phyloP scores from a whole-genome alignment of 1,284 basidiomycete genomes.

The Heterobasidion irregulare region DNA sequence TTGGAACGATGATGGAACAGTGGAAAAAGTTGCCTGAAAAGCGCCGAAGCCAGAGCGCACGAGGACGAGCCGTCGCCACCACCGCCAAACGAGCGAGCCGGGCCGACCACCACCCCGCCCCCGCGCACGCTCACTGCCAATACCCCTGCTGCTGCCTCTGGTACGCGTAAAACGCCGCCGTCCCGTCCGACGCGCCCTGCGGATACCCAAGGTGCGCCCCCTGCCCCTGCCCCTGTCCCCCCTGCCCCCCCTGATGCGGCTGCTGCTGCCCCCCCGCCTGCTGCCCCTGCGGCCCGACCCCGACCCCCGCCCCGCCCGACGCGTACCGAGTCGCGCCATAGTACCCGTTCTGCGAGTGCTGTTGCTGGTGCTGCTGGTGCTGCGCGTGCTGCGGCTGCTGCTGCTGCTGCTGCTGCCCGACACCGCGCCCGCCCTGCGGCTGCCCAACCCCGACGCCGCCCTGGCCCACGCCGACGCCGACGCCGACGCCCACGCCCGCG shows the following conservation, averaged over 20 bases:
- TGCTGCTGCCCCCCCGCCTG: conserved; percentile 29
- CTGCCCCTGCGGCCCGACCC: conserved; percentile 33
- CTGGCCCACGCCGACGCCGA: conserved; percentile 31
- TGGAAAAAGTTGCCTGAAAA: too few species aligned
- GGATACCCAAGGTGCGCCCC: conserved; percentile 59
- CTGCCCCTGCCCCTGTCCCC: conserved; percentile 45
- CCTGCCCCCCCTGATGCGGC: conserved; percentile 19
- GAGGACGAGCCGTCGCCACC: background rate
- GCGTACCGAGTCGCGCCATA: conserved; percentile 57
- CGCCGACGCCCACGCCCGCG: conserved; percentile 35
- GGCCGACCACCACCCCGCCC: too few species aligned
- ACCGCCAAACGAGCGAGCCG: too few species aligned
- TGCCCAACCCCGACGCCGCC: conserved; percentile 25
- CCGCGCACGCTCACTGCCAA: conserved; percentile 45
- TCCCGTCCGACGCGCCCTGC: conserved; percentile 51
- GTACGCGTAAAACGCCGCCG: conserved; percentile 50
- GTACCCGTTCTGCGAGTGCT: conserved; percentile 41
- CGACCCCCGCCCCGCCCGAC: conserved; percentile 25
- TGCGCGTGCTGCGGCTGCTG: background rate
- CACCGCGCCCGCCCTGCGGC: conserved; percentile 34
- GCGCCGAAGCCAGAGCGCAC: background rate
- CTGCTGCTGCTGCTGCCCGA: conserved; percentile 4
- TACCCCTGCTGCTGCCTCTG: conserved; percentile 49
- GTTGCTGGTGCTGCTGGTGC: conserved; percentile 27
- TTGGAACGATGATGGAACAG: too few species aligned